These are phyloP conservation scores for Ambispora gerdemannii DNA, from an alignment of 192 early-diverging fungal species.

Conservation along the genomic window DNA sequence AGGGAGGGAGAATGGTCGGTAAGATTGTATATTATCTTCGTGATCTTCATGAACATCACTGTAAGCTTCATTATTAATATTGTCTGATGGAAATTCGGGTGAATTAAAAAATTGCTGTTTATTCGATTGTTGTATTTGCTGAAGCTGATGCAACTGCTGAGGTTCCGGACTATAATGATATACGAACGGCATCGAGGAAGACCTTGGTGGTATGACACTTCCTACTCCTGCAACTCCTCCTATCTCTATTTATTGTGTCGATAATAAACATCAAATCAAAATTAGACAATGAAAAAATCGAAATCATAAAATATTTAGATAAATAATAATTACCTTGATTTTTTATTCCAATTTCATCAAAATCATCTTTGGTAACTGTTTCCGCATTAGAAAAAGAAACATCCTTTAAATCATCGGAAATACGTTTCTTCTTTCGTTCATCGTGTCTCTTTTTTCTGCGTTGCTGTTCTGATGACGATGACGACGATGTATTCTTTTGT, in stretches of 20 bases:
- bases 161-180: neutral
- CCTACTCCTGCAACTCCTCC: too few relatives aligned
- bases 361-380: too few relatives aligned
- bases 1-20: neutral
- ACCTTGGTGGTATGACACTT: neutral
- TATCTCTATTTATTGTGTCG: too few relatives aligned
- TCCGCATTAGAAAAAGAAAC: neutral
- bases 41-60: neutral
- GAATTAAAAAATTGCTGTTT: too few relatives aligned
- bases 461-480: neutral
- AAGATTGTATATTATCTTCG: neutral
- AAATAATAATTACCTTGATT: too few relatives aligned
- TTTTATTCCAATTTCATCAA: too few relatives aligned
- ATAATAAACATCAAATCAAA: too few relatives aligned
- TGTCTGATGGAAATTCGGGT: neutral
- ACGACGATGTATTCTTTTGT: too few relatives aligned
- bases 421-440: neutral
- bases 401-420: neutral
- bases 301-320: too few relatives aligned
- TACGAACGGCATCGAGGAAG: neutral
- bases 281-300: too few relatives aligned
- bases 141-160: slow-evolving; percentile 2
- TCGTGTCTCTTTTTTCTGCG: neutral
- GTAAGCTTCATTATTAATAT: neutral
- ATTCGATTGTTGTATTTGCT: neutral